Base-by-base conservation (phyloP, 768 basidiomycete genomes). In the Nidularia sp. region DNA sequence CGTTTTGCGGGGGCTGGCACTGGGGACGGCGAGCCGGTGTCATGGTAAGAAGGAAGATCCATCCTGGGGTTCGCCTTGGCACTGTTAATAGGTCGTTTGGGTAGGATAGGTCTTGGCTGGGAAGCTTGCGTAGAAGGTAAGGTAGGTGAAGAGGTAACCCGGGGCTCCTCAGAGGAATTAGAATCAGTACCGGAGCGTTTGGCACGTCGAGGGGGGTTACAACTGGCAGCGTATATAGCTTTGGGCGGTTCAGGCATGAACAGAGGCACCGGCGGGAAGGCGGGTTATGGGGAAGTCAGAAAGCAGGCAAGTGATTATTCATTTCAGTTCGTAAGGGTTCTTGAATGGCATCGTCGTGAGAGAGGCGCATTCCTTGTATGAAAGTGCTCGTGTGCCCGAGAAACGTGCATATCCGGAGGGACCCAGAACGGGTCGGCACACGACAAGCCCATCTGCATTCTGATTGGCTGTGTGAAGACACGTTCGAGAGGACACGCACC, bases 1-100 rank as follows among this genome's bases (percentile, higher is more conserved):
- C 87, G 83, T 63, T 82, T 87, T 7, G 77, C 65, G 25, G 70
- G 67, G 4, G 63, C 45, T 22, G 61, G 53, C 45, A 58, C 49
- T 33, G 56, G 50, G 22, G 44, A 1, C 10, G 9, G 44, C 1
- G 9, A 15, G 52, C 45, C 31, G 56, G 22, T 45, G 62, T 29
- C 46, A 46, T 48, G 5, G 53, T 49, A 33, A 55, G 55, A 33
- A 55, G 55, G 55, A 35, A 15, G 57, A 58, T n/a, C 57, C 53
- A 50, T 45, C 43, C 8, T 47, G 25, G 50, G 35, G 0, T 25
- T 52, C 32, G 10, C 45, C 51, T 48, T 35, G 45, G 50, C 43
- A 45, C 42, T 45, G 48, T 45, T 34, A 18, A 45, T 34, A 42
- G 42, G 39, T 9, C 45, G 53, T 51, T 63, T 67, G 34, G 65